Percentiles rank a stretch among this genome's conserved stretches.
phyloP scores from a whole-genome alignment of 2,329 filamentous ascomycete species.

The Fusarium brachygibbosum region DNA sequence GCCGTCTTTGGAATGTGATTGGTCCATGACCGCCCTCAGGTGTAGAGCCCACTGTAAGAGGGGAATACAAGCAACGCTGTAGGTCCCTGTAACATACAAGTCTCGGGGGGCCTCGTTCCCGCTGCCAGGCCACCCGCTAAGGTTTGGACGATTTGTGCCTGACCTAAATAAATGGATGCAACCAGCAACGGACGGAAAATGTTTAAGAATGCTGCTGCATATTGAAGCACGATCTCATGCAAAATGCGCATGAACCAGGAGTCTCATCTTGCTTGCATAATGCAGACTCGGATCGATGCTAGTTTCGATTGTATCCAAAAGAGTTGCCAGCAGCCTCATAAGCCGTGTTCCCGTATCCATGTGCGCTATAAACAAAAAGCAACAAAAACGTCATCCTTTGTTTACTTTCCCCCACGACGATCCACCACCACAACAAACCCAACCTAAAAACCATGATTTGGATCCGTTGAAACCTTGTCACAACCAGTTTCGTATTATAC shows the following conservation, averaged over 20 bases:
- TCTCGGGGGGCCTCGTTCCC: conserved; percentile 30
- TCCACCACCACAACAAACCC: conserved; percentile 35
- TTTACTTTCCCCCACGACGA: conserved; percentile 44
- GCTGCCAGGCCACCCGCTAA: conserved; percentile 13
- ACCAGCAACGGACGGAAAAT: conserved; percentile 7
- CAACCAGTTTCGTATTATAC: conserved; percentile 15
- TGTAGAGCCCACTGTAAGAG: conserved; percentile 29
- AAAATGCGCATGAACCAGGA: conserved; percentile 37
- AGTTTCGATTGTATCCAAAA: conserved; percentile 8
- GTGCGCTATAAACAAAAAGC: conserved; percentile 40
- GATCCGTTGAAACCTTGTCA: conserved; percentile 33
- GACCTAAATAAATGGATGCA: conserved; percentile 28
- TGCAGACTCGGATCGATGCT: conserved; percentile 16
- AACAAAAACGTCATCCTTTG: conserved; percentile 45
- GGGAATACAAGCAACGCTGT: conserved; percentile 21
- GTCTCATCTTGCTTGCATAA: conserved; percentile 31
- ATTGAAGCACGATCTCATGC: conserved; percentile 36
- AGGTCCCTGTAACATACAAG: conserved; percentile 22
- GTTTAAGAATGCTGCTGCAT: conserved; percentile 19
- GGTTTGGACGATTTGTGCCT: conserved; percentile 10
- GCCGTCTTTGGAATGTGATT: conserved; percentile 24
- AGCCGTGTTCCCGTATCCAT: conserved; percentile 7
- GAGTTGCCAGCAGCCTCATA: not conserved
- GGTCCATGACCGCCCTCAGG: conserved; percentile 19
- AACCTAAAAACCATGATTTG: conserved; percentile 21